Conservation (phyloP, 176 grass and related monocot genomes). For the Triticum urartu region DNA sequence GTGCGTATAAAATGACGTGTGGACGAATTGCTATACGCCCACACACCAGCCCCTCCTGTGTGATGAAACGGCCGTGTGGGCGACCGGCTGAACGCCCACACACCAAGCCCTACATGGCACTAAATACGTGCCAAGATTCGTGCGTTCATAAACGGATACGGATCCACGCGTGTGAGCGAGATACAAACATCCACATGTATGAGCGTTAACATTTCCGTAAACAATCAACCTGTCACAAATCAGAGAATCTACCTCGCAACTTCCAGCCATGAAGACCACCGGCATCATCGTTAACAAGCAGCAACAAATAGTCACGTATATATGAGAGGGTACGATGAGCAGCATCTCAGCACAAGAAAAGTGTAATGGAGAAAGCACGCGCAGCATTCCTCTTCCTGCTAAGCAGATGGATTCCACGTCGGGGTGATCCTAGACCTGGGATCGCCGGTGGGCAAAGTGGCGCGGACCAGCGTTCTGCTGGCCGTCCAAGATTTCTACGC, state of each 20-base stretch:
- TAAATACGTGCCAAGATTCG: no score
- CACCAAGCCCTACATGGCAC: no score
- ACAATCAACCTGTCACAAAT: neutral
- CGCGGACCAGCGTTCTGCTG: slow-evolving; percentile 41
- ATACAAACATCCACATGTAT: no score
- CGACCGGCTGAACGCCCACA: no score
- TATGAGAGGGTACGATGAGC: neutral
- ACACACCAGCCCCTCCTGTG: no score
- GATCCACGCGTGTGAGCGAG: no score
- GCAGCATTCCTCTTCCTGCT: slow-evolving; percentile 5
- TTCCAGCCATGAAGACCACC: no score
- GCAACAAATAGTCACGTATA: neutral
- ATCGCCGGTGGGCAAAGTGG: slow-evolving; percentile 38
- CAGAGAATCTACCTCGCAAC: no score
- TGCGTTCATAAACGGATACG: no score
- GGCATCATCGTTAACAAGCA: neutral
- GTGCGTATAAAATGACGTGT: no score
- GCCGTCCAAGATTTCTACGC: slow-evolving; percentile 64
- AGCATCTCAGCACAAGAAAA: neutral
- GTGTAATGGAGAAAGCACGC: slow-evolving; percentile 15
- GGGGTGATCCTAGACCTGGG: slow-evolving; percentile 53
- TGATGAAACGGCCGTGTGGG: no score
- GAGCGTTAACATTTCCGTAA: neutral
- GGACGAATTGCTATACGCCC: no score
- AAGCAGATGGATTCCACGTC: slow-evolving; percentile 37